phyloP scores from a whole-genome alignment of 2,329 filamentous ascomycete genomes.

The Penicillium sclerotigenum region DNA sequence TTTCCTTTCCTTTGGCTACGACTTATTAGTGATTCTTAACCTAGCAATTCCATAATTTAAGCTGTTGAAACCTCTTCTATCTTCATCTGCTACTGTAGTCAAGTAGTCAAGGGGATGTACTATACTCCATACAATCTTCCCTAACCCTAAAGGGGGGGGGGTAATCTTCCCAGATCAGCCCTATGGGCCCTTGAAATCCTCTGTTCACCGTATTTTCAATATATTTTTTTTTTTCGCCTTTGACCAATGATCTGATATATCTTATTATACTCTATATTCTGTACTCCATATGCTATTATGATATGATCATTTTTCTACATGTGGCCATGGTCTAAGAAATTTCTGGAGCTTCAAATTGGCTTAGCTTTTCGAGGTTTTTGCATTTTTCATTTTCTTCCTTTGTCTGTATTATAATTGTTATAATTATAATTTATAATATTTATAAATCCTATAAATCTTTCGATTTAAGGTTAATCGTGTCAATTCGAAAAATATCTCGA shows the following conservation, averaged over 20 bases:
- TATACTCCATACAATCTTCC: too few species aligned
- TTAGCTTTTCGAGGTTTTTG: neutral
- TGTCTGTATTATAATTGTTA: neutral
- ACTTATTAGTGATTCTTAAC: too few species aligned
- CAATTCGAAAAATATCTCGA: neutral
- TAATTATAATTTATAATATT: too few species aligned
- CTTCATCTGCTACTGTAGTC: too few species aligned
- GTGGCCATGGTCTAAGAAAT: neutral
- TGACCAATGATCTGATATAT: neutral
- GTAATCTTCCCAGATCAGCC: too few species aligned
- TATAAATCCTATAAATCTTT: neutral
- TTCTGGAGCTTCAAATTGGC: neutral
- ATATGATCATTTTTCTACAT: neutral
- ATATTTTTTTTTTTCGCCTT: neutral
- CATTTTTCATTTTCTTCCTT: neutral
- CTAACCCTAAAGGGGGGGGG: too few species aligned
- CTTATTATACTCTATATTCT: too few species aligned
- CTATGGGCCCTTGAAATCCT: neutral
- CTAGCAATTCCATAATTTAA: too few species aligned
- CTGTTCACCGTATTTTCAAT: slow-evolving; percentile 11
- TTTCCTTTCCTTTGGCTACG: too few species aligned
- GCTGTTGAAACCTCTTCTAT: too few species aligned
- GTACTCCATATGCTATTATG: too few species aligned
- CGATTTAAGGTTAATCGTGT: neutral
- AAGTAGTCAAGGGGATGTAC: too few species aligned